These are phyloP conservation scores for Aspergillus sp. DNA, from an alignment of 2,329 filamentous ascomycete species.

Conservation along the genomic window DNA sequence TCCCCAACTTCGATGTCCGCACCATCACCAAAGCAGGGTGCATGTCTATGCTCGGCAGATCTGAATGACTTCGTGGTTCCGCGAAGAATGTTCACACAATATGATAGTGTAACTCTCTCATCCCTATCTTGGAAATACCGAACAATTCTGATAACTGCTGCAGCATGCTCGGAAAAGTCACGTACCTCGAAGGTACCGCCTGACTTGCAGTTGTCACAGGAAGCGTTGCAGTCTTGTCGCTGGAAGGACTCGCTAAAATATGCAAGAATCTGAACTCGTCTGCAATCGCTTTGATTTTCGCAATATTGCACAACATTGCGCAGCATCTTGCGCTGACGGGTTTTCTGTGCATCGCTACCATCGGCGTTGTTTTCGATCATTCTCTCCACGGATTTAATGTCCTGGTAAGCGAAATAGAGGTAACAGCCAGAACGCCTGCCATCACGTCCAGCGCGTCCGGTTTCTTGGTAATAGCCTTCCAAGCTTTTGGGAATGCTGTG, in stretches of 20 bases:
- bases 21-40: conserved; percentile 67
- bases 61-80: conserved; percentile 66
- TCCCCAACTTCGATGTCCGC: conserved; percentile 70
- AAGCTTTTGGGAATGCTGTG: conserved; percentile 90
- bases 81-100: conserved; percentile 81
- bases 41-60: conserved; percentile 49
- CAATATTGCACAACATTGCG: conserved; percentile 82
- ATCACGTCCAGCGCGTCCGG: conserved; percentile 89
- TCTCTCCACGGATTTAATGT: conserved; percentile 69
- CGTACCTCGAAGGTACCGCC: conserved; percentile 67
- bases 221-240: conserved; percentile 66
- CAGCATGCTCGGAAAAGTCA: conserved; percentile 76
- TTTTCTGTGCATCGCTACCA: conserved; percentile 69
- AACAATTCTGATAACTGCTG: conserved; percentile 69
- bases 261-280: conserved; percentile 81
- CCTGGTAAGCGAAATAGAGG: conserved; percentile 80
- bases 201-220: conserved; percentile 87
- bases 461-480: conserved; percentile 98
- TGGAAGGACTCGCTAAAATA: conserved; percentile 91
- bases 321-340: conserved; percentile 81
- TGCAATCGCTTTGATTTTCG: conserved; percentile 84
- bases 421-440: conserved; percentile 85
- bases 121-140: conserved; percentile 45
- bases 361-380: conserved; percentile 85
- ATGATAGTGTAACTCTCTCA: conserved; percentile 68